Evolutionary conservation across 2,329 filamentous ascomycete species (phyloP).

Genomic region (Trichoderma aggressivum): DNA sequence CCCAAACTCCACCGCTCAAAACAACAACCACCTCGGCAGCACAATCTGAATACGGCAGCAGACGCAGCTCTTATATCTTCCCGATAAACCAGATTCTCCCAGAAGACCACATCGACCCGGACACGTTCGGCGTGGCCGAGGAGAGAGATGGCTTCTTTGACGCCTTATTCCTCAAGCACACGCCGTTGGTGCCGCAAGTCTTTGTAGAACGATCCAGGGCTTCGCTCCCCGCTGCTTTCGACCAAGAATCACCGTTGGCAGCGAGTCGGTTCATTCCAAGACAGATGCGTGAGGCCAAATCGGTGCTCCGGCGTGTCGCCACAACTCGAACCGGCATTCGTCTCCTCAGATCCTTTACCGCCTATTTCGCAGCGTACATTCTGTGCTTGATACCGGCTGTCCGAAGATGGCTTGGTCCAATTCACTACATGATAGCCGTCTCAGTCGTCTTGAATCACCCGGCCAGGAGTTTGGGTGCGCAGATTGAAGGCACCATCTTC

Average conservation of each 20-base stretch:
- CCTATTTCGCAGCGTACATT: conserved; percentile 54
- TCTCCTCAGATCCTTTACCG: conserved; percentile 51
- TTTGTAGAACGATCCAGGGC: conserved; percentile 40
- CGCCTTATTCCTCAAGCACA: conserved; percentile 44
- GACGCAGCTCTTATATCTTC: conserved; percentile 27
- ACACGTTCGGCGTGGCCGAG: conserved; percentile 44
- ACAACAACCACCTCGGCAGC: conserved; percentile 18
- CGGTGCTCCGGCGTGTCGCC: conserved; percentile 38
- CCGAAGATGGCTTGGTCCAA: conserved; percentile 49
- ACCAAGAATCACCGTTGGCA: conserved; percentile 46
- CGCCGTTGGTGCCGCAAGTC: conserved; percentile 36
- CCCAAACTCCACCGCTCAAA: not conserved
- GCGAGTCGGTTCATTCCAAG: conserved; percentile 44
- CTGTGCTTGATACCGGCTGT: conserved; percentile 51
- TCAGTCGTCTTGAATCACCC: conserved; percentile 58
- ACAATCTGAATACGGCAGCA: conserved; percentile 25
- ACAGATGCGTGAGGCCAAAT: conserved; percentile 44
- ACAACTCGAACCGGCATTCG: conserved; percentile 51
- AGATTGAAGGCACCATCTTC: conserved; percentile 53
- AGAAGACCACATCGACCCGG: conserved; percentile 34
- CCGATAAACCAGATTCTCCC: conserved; percentile 35
- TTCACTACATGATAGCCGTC: conserved; percentile 54
- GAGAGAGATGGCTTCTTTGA: conserved; percentile 48
- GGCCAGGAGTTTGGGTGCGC: conserved; percentile 52
- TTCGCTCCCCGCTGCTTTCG: conserved; percentile 46